Base-by-base conservation (phyloP, 352 stramenopile genomes). In the Phytophthora pistaciae region DNA sequence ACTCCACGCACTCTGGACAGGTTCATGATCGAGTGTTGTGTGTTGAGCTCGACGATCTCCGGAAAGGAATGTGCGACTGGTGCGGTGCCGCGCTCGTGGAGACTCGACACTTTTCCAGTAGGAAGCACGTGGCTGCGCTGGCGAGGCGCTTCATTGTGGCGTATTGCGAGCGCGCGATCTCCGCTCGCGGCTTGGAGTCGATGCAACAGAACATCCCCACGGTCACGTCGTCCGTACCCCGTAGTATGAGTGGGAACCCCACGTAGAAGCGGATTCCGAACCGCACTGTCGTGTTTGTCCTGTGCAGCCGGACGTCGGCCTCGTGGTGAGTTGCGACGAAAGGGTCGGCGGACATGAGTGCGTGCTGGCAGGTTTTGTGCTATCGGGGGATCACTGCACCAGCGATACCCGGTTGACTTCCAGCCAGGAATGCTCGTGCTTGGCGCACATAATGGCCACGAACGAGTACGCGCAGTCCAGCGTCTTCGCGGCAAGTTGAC, bases 331-430 rank as follows among this genome's bases (percentile, higher is more conserved):
- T 56, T 5, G 82, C 64, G 13, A 91, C 75, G 27, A 88, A 68
- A 18, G 85, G 79, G 56, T 80, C 71, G 9, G 68, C 52, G 20
- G 70, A 77, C 79, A 92, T 90, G 42, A 91, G 70, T 3, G 76
- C 79, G 61, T 90, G 85, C 49, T 85, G 72, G 48, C 85, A 90
- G 8, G 88, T 77, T 1, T 79, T 79, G 20, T 90, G 71, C n/a
- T 80, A 70, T 56, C 85, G 81, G 5, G 80, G 70, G 9, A 88
- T 52, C 74, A 70, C 67, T 53, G 68, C 50, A 64, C 57, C 49
- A 21, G 60, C 31, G 46, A 75, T 65, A 20, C 50, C 63, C 13
- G 68, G 64, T 36, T 79, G 52, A 2, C 78, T 88, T 18, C 54
- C 40, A 0, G 82, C 82, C 31, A 87, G 44, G 89, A 57, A 48